Percentiles rank a stretch among this genome's conserved stretches.
Evolutionary conservation across 352 stramenopile species (phyloP).

Genomic region (Pythium rhizo-oryzae): DNA sequence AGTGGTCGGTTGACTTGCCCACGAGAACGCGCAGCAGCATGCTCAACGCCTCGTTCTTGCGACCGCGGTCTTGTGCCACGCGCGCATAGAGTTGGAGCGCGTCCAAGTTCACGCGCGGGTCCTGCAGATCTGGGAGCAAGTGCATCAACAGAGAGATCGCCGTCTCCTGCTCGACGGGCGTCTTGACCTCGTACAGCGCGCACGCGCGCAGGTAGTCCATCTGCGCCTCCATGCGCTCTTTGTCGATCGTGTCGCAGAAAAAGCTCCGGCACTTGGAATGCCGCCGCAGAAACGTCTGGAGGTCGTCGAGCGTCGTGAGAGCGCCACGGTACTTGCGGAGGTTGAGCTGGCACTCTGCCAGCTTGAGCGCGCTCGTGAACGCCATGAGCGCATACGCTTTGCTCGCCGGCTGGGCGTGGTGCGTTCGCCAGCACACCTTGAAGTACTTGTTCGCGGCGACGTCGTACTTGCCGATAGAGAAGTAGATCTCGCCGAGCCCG

Average conservation of each 20-base stretch:
- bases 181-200: slow-evolving; percentile 51
- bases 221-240: slow-evolving; percentile 41
- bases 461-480: slow-evolving; percentile 42
- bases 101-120: slow-evolving; percentile 58
- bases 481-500: slow-evolving; percentile 53
- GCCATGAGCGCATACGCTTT: slow-evolving; percentile 38
- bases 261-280: slow-evolving; percentile 33
- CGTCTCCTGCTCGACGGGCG: slow-evolving; percentile 46
- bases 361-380: slow-evolving; percentile 45
- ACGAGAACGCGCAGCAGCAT: slow-evolving; percentile 72
- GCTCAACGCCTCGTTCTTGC: slow-evolving; percentile 60
- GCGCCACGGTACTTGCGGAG: slow-evolving; percentile 29
- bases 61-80: slow-evolving; percentile 64
- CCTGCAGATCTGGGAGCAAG: slow-evolving; percentile 57
- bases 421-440: slow-evolving; percentile 45
- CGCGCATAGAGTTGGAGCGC: slow-evolving; percentile 62
- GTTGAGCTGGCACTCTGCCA: slow-evolving; percentile 52
- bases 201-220: slow-evolving; percentile 54
- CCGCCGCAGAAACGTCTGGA: slow-evolving; percentile 45
- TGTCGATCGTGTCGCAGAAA: slow-evolving; percentile 38
- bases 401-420: slow-evolving; percentile 26
- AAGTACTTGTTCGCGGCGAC: slow-evolving; percentile 45
- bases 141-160: slow-evolving; percentile 60
- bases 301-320: slow-evolving; percentile 43
- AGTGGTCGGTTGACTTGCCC: slow-evolving; percentile 47